Evolutionary conservation across 139 green algal genomes (phyloP), one percentile per base, ranked within the genome.

Genomic region (Tetradesmus obliquus): DNA sequence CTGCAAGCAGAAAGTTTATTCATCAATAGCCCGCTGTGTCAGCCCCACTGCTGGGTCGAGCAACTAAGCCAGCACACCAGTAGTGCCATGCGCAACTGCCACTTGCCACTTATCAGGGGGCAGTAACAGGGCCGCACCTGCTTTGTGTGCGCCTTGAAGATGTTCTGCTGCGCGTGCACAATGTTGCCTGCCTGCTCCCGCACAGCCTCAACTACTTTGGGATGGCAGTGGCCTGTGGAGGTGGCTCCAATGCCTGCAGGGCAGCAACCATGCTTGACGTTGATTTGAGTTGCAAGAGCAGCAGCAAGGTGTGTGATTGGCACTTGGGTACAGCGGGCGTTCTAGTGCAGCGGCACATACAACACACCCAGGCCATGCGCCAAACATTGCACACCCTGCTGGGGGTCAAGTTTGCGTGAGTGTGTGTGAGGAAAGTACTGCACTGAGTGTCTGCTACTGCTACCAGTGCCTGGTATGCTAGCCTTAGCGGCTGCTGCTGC

Each of bases 221-320:
- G 97, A 91, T 99, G 97, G 93, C 96, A 98, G 92, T 99, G 97
- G 45, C 97, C 97, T 3, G 96, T 98, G 53, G 94, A 97, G 7
- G 94, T 93, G 7, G 95, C 95, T 19, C 97, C 97, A 81, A 98
- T 98, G 55, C 97, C 95, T 96, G 93, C 54, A 66, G 84, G 20
- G 55, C 66, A 76, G 32, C 32, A 45, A 45, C 32, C 32, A 45
- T 53, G 9, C 15, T 32, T 22, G 9, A 62, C 9, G 57, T 17
- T 51, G 12, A 5, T 12, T 19, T 87, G 79, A 80, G 57, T 3
- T 9, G 45, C 82, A 53, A 45, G 32, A 45, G 32, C 3, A 8
- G 3, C 74, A 17, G 51, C 62, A 19, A 19, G 53, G 84, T 62
- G 55, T 76, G 13, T 45, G 32, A 0, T 0, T 7, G 20, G 74